A percentile compares a stretch with the other conserved stretches of the same genome.
Evolutionary conservation across 805 yeast species (phyloP).

Genomic region (Candida tammaniensis): DNA sequence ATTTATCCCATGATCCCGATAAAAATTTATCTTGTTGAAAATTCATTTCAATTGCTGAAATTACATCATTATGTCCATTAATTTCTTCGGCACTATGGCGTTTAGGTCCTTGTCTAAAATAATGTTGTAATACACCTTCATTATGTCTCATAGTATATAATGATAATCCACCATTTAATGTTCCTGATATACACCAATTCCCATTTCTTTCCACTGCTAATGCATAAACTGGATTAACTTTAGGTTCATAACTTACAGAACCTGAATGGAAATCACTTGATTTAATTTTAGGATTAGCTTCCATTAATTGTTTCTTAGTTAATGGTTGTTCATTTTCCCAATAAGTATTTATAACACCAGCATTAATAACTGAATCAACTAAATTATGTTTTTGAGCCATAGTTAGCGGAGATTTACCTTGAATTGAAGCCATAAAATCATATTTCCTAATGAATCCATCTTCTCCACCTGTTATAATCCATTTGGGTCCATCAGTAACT

Average conservation of each 20-base stretch:
- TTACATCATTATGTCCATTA: constrained; percentile 65
- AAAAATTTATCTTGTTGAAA: constrained; percentile 59
- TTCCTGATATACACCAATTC: constrained; percentile 80
- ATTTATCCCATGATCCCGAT: constrained; percentile 90
- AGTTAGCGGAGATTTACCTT: constrained; percentile 83
- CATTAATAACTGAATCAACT: constrained; percentile 80
- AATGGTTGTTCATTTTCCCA: constrained; percentile 97
- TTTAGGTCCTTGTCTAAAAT: constrained; percentile 46
- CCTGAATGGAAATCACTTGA: constrained; percentile 35
- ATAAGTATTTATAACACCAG: constrained; percentile 78
- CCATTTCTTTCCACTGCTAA: constrained; percentile 81
- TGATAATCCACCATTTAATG: constrained; percentile 80
- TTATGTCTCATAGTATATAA: constrained; percentile 77
- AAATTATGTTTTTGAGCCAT: constrained; percentile 88
- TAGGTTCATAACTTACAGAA: constrained; percentile 50
- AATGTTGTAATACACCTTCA: constrained; percentile 80
- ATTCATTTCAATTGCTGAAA: constrained; percentile 68
- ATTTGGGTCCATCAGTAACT: constrained; percentile 74
- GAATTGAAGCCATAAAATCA: constrained; percentile 80
- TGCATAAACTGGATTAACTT: constrained; percentile 81
- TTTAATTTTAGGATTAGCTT: constrained; percentile 34
- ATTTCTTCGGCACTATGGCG: constrained; percentile 18
- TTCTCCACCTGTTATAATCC: constrained; percentile 92
- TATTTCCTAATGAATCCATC: constrained; percentile 92
- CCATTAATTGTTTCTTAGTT: constrained; percentile 36